Evolutionary conservation across 768 basidiomycete species (phyloP), one percentile per base, ranked within the genome.

Genomic region (Amanita fuliginea): DNA sequence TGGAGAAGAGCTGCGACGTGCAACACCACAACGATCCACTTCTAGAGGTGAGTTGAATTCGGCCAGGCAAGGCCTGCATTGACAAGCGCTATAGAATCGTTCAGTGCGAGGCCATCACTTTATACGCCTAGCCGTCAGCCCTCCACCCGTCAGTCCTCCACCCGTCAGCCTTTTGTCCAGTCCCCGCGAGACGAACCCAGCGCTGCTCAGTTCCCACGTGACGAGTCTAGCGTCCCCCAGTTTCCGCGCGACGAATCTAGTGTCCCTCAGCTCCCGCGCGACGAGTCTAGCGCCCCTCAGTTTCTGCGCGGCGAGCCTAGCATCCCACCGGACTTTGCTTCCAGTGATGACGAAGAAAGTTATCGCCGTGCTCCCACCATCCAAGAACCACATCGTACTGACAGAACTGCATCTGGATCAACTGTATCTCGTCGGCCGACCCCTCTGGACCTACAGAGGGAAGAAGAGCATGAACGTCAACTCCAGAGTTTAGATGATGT

Each of bases 401-500:
- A 19, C 6, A 50, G 49, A 16, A 43, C 47, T 32, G 32, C 26
- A 13, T 49, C 47, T 21, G 48, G 30, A n/a, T 49, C 49, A 18
- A 30, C 30, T 13, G 62, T 52, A 35, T 60, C 63, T 34, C 67
- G 66, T 36, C 64, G 59, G 40, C 59, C 59, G 24, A 61, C 69
- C 10, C 69, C 69, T 5, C 64, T 71, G 58, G 67, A 72, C 50
- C 60, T 74, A 41, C 60, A 59, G 9, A 59, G 62, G 39, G 71
- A 67, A 3, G 73, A 73, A 22, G 67, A 67, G 41, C 75, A 77
- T 46, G 72, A 78, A 30, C 73, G 74, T 41, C 75, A 75, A 8
- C 63, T 77, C 0, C 72, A 78, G 49, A 77, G 77, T 16, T 68
- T 88, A 21, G 72, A 73, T 8, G 80, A 77, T 0, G 69, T 77